A percentile compares a stretch with the other conserved stretches of the same genome.
phyloP scores from a whole-genome alignment of 208 protist genomes.

The Porcisia deanei region DNA sequence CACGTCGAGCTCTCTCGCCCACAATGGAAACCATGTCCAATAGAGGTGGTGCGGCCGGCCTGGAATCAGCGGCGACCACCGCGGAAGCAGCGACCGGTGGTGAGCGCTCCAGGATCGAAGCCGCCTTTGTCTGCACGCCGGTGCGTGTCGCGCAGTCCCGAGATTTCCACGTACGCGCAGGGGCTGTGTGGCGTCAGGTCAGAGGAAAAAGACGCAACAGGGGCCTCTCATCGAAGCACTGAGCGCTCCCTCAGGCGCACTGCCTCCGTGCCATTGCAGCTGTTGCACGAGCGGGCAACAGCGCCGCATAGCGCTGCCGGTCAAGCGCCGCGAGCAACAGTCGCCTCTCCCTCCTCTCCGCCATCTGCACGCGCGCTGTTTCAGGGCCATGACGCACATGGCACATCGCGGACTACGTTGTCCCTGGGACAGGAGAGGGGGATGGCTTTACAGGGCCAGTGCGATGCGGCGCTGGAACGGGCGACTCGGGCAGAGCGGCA shows the following conservation, averaged over 20 bases:
- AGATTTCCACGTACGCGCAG: background rate
- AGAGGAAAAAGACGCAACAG: constrained; percentile 1
- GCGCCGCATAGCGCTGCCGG: background rate
- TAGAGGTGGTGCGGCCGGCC: constrained; percentile 38
- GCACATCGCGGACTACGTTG: background rate
- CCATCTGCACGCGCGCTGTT: constrained; percentile 32
- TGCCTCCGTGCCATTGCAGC: constrained; percentile 5
- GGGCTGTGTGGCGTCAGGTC: constrained; percentile 1
- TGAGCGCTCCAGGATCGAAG: constrained; percentile 43
- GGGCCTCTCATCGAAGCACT: constrained; percentile 8
- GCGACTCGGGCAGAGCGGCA: constrained; percentile 27
- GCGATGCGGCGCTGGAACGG: constrained; percentile 23
- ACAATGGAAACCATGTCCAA: constrained; percentile 29
- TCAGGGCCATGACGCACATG: constrained; percentile 21
- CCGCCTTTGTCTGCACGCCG: constrained; percentile 18
- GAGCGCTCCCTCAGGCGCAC: constrained; percentile 19
- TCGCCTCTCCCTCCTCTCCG: constrained; percentile 18
- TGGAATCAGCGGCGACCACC: constrained; percentile 70
- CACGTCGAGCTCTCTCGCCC: constrained; percentile 13
- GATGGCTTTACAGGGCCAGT: constrained; percentile 14
- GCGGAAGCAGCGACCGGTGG: constrained; percentile 45
- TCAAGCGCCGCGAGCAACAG: background rate
- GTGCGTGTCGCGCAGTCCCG: constrained; percentile 20
- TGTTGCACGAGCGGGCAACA: background rate
- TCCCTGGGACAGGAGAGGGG: background rate